phyloP scores from a whole-genome alignment of 2,329 filamentous ascomycete species.

The Pseudogymnoascus sp. region DNA sequence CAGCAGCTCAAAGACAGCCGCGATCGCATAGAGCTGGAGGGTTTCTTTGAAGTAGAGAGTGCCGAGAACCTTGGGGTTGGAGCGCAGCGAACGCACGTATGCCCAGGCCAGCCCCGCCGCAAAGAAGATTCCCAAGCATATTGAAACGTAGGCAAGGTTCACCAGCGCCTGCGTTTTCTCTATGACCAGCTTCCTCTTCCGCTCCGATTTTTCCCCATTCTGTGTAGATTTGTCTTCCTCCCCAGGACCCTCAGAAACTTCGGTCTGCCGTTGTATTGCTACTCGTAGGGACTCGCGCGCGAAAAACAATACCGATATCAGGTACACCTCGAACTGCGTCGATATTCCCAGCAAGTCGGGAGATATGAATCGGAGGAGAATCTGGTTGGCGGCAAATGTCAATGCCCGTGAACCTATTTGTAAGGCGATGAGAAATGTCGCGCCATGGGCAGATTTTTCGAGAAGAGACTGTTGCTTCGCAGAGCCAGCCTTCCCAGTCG shows the following conservation, averaged over 20 bases:
- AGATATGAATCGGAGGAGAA: slow-evolving; percentile 80
- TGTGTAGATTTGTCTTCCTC: slow-evolving; percentile 12
- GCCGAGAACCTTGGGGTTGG: slow-evolving; percentile 40
- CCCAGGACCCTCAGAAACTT: slow-evolving; percentile 19
- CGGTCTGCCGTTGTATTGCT: slow-evolving; percentile 75
- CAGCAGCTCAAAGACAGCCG: slow-evolving; percentile 65
- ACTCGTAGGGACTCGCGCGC: slow-evolving; percentile 84
- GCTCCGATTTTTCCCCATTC: slow-evolving; percentile 16
- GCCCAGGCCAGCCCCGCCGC: slow-evolving; percentile 57
- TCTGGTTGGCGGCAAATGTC: slow-evolving; percentile 87
- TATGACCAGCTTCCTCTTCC: slow-evolving; percentile 23
- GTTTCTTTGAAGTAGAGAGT: slow-evolving; percentile 57
- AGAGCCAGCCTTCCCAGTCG: background rate
- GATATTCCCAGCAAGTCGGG: slow-evolving; percentile 78
- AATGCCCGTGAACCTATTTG: slow-evolving; percentile 81
- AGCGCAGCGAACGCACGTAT: slow-evolving; percentile 52
- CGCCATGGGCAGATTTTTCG: slow-evolving; percentile 45
- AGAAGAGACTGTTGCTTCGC: slow-evolving; percentile 4
- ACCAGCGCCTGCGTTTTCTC: slow-evolving; percentile 63
- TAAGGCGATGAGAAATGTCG: slow-evolving; percentile 77
- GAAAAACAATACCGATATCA: slow-evolving; percentile 90
- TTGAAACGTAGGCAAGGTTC: slow-evolving; percentile 78
- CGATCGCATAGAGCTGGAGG: slow-evolving; percentile 48
- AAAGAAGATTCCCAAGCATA: slow-evolving; percentile 60
- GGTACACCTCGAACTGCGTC: slow-evolving; percentile 87